Conservation (phyloP, 2,329 filamentous ascomycete genomes). For the Trichoderma breve region DNA sequence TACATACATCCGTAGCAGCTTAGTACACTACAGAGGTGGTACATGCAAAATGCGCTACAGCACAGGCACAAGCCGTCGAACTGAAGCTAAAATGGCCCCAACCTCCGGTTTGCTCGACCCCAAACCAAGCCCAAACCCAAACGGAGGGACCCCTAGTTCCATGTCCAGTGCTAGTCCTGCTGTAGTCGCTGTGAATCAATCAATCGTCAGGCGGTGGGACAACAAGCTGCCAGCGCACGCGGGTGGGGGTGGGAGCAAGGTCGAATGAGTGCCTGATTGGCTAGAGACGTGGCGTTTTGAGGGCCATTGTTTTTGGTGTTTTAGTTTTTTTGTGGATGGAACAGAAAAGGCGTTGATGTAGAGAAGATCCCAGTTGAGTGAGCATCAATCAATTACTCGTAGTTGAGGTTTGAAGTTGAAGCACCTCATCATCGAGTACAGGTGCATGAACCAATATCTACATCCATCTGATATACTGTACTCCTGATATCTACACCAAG, state of each 20-base stretch:
- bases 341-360: background rate
- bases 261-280: background rate
- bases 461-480: background rate
- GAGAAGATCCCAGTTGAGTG: background rate
- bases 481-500: background rate
- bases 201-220: constrained; percentile 3
- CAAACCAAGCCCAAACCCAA: background rate
- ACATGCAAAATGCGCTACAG: background rate
- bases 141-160: background rate
- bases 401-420: background rate
- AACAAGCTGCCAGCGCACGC: background rate
- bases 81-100: background rate
- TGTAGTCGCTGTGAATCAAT: background rate
- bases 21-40: background rate
- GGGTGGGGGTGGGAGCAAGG: background rate
- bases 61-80: background rate
- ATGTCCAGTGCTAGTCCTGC: no score
- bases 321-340: background rate
- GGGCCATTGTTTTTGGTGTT: background rate
- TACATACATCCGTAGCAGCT: background rate
- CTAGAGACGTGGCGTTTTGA: background rate
- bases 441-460: background rate
- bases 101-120: background rate
- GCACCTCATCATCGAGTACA: background rate
- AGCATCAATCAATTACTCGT: background rate